phyloP scores from a whole-genome alignment of 192 early-diverging fungal genomes.

The Physocladia obscura region DNA sequence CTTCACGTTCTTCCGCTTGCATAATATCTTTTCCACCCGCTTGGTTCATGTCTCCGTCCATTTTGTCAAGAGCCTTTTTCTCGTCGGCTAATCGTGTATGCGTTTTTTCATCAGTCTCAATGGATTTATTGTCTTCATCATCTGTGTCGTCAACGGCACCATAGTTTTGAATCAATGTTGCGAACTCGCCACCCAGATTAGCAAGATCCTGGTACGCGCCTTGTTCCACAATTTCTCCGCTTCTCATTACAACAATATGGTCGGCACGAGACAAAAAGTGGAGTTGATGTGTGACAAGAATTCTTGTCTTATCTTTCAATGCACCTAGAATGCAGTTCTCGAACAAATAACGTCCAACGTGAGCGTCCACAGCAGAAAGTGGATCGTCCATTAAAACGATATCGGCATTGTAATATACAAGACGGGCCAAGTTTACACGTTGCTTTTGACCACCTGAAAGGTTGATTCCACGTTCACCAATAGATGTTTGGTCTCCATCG shows the following conservation, averaged over 20 bases:
- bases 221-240: conserved; percentile 68
- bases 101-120: not conserved
- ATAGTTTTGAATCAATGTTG: conserved; percentile 57
- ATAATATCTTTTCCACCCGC: conserved; percentile 57
- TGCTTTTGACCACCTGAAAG: conserved; percentile 80
- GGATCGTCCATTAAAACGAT: conserved; percentile 85
- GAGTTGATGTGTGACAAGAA: conserved; percentile 83
- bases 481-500: conserved; percentile 64
- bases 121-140: conserved; percentile 45
- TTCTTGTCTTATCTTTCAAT: conserved; percentile 74
- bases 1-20: conserved; percentile 74
- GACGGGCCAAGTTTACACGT: conserved; percentile 77
- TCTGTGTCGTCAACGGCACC: conserved; percentile 62
- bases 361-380: conserved; percentile 80
- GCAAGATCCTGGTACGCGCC: conserved; percentile 66
- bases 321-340: conserved; percentile 69
- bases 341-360: conserved; percentile 67
- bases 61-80: conserved; percentile 19
- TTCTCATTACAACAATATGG: conserved; percentile 71
- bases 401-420: conserved; percentile 74
- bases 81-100: conserved; percentile 28
- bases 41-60: conserved; percentile 6
- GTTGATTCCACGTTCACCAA: conserved; percentile 58
- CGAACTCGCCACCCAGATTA: conserved; percentile 56
- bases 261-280: conserved; percentile 75